Base-by-base conservation (phyloP, 495 filamentous ascomycete genomes). In the Xylaria telfairii region DNA sequence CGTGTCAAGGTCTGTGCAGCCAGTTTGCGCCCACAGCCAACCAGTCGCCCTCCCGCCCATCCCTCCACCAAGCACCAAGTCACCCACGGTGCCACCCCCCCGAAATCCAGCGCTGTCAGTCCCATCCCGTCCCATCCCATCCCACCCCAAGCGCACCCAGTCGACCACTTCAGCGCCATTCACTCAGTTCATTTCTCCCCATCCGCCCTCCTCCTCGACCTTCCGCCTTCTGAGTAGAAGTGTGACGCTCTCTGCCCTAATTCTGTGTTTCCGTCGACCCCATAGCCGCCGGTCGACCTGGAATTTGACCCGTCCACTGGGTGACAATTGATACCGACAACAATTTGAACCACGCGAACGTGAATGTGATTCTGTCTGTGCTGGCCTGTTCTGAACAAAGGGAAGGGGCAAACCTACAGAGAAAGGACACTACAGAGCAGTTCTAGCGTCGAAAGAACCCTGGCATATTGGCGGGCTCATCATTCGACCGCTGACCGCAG, bases 1-100 rank as follows among this genome's bases (percentile, higher is more conserved):
- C 49, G 49, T 51, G 44, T 51, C 42, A 64, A 46, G 61, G 61
- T 64, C 61, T 64, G 61, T 64, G 61, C 59, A 42, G 61, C 21
- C 41, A 46, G 61, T 62, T 42, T 56, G 41, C 59, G 44, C 68
- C 60, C 7, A 42, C 42, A 56, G 57, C 56, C 56, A 49, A 42
- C 67, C 67, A 69, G 42, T 60, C 32, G 59, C 21, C 67, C 59
- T 62, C 26, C 67, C 42, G 57, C 57, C 57, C 67, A 63, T 69
- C 67, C 59, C 56, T 69, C 56, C 64, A 59, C 56, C 34, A 62
- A 59, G 37, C 64, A 59, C 56, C 34, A 62, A 59, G 37, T 42
- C 34, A 42, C 37, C 61, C 42, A 65, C 37, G 32, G 56, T 12
- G 19, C 30, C 64, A 28, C 65, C 53, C 60, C 60, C 60, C 26